Evolutionary conservation across 352 stramenopile genomes (phyloP).

Genomic region (Pythium vanterpoolii): DNA sequence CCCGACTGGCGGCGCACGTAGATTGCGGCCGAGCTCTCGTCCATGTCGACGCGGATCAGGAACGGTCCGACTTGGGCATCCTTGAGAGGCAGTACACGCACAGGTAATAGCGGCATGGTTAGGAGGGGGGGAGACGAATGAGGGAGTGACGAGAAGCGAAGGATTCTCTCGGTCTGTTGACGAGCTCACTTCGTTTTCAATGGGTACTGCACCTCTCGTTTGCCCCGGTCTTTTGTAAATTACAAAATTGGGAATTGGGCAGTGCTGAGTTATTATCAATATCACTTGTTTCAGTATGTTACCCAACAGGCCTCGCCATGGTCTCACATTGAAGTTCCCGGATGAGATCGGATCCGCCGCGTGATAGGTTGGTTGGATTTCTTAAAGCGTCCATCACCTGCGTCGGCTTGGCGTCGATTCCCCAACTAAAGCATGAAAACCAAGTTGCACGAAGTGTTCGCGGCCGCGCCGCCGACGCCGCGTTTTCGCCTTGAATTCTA

Average conservation of each 20-base stretch:
- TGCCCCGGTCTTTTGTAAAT: neutral
- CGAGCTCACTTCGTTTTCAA: neutral
- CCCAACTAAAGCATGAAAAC: neutral
- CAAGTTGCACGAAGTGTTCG: neutral
- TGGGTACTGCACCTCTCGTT: neutral
- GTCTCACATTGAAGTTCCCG: too few relatives aligned
- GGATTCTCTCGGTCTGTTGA: neutral
- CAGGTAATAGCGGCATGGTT: constrained; percentile 12
- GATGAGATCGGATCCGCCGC: too few relatives aligned
- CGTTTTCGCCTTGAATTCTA: neutral
- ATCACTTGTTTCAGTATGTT: too few relatives aligned
- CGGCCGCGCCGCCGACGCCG: neutral
- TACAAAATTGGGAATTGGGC: neutral
- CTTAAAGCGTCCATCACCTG: too few relatives aligned
- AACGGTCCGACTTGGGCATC: constrained; percentile 5
- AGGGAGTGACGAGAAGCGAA: neutral
- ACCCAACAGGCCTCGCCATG: too few relatives aligned
- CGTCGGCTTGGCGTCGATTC: too few relatives aligned
- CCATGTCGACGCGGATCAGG: constrained; percentile 7
- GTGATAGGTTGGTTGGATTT: too few relatives aligned
- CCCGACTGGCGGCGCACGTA: constrained; percentile 14
- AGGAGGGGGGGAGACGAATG: neutral
- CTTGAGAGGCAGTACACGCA: constrained; percentile 15
- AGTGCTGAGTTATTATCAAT: neutral
- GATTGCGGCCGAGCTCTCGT: neutral